Base-by-base conservation (phyloP, 2,329 filamentous ascomycete genomes). In the Colletotrichum tamarilloi region DNA sequence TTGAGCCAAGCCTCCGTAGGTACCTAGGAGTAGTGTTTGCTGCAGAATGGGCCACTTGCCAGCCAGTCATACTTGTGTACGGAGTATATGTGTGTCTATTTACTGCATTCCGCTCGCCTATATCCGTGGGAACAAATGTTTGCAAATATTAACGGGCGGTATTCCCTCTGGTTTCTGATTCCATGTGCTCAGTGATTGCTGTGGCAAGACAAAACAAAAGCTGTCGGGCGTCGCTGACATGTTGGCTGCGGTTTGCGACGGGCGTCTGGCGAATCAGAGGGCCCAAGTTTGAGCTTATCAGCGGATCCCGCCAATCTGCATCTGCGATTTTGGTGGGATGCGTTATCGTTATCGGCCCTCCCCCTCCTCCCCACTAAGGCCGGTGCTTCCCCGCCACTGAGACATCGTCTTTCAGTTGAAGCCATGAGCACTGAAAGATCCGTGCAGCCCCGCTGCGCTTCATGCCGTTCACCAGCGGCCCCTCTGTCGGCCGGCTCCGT, bases 401-500 rank as follows among this genome's bases (percentile, higher is more conserved):
- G n/a, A 49, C 8, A 22, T 24, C 46, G 2, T 19, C 12, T n/a
- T 24, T 19, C 5, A 14, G n/a, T 26, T 3, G 14, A 19, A 7
- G 65, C 42, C 65, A 52, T 52, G 65, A 5, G 19, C 65, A 46
- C 32, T 7, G 0, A 16, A 38, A 22, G 69, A 8, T 11, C 69
- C 68, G 65, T 68, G 58, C 69, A 24, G 26, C 32, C 53, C 65
- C 53, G 46, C 65, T 57, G 53, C 69, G 69, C 69, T 55, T 16
- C 38, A 38, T 22, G 42, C 46, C 66, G 65, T 30, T 30, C 56
- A n/a, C 3, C 28, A 62, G 49, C 59, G 32, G 66, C 55, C 55
- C 55, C 67, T 70, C 67, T 62, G 49, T 73, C 71, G 71, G 71
- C 71, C 67, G 71, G 71, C 71, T 73, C 71, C 71, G 71, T 57